phyloP scores from a whole-genome alignment of 2,329 filamentous ascomycete genomes.

The Botrytis squamosa region DNA sequence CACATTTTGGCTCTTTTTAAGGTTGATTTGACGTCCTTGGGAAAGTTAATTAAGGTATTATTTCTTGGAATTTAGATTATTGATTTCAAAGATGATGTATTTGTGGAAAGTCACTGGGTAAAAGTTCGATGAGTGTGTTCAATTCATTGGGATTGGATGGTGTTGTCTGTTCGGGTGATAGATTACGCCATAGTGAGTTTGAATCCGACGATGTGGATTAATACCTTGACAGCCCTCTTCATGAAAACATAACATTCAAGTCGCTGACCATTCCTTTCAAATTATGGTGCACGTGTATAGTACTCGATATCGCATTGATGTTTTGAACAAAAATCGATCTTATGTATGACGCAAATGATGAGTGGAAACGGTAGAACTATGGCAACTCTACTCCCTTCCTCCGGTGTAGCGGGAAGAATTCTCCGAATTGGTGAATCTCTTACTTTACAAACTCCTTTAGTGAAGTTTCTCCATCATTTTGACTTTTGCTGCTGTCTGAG shows the following conservation, averaged over 20 bases:
- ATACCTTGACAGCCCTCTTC: background rate
- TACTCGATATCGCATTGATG: background rate
- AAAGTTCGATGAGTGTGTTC: background rate
- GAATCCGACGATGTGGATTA: background rate
- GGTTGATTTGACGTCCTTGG: background rate
- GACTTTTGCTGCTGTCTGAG: background rate
- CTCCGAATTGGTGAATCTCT: background rate
- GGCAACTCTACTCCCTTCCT: background rate
- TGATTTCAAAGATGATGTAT: too few relatives aligned
- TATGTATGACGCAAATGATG: background rate
- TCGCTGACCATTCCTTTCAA: background rate
- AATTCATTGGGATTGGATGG: background rate
- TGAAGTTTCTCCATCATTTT: background rate
- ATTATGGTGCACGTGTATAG: background rate
- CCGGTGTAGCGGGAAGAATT: background rate
- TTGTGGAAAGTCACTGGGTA: accelerated
- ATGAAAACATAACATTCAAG: background rate
- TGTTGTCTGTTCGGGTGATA: background rate
- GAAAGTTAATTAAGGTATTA: background rate
- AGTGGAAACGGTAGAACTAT: background rate
- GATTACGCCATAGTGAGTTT: background rate
- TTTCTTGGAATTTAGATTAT: background rate
- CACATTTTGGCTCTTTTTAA: background rate
- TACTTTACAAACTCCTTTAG: background rate
- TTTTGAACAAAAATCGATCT: background rate